Evolutionary conservation across 1,284 basidiomycete genomes (phyloP).

Genomic region (Ceratobasidium sp.): DNA sequence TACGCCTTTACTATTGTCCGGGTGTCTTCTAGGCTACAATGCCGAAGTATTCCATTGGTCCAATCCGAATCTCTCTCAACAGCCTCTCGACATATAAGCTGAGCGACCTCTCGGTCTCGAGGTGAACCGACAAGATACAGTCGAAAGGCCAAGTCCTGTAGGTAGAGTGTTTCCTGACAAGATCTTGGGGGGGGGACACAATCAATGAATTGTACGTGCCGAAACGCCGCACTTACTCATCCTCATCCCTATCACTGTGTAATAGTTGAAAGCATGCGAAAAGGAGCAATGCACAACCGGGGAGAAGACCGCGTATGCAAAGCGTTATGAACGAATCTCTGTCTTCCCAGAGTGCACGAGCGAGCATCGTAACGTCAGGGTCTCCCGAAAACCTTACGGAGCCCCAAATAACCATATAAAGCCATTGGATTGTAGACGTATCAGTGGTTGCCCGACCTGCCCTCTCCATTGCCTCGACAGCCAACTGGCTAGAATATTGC

Average conservation of each 20-base stretch:
- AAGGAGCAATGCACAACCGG: conserved; percentile 1
- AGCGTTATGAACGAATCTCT: neutral
- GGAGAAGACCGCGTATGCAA: neutral
- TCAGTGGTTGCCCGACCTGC: neutral
- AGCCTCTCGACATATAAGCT: too few relatives aligned
- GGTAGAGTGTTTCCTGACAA: neutral
- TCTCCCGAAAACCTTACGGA: neutral
- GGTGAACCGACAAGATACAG: too few relatives aligned
- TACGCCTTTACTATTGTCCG: neutral
- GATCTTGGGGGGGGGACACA: neutral
- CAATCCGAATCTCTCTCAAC: too few relatives aligned
- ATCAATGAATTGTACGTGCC: neutral
- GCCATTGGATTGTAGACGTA: too few relatives aligned
- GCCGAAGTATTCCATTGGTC: neutral
- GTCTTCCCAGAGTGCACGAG: neutral
- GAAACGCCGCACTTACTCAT: neutral
- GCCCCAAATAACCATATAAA: neutral
- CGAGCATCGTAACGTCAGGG: too few relatives aligned
- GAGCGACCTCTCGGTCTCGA: too few relatives aligned
- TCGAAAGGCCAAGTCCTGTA: neutral
- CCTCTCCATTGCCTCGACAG: neutral
- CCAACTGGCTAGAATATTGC: neutral
- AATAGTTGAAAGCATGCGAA: neutral
- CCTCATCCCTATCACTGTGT: neutral
- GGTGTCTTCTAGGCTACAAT: neutral